A percentile compares a stretch with the other conserved stretches of the same genome.
Evolutionary conservation across 208 protist species (phyloP).

Genomic region (Leishmania mexicana): DNA sequence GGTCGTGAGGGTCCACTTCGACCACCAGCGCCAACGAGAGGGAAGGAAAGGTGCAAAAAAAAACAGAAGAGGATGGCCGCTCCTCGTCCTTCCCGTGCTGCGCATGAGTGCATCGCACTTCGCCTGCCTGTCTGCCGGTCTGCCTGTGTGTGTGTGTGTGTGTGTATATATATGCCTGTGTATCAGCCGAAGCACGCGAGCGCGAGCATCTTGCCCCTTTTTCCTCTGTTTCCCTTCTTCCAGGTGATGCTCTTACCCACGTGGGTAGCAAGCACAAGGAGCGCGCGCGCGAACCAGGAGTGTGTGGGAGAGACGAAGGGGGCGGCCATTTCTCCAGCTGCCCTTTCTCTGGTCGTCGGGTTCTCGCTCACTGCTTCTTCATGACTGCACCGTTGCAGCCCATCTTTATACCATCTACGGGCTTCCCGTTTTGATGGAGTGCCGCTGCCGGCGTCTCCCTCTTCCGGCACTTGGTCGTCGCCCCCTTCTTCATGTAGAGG

Average conservation of each 20-base stretch:
- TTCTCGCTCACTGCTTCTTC: conserved; percentile 6
- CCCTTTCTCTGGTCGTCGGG: not conserved
- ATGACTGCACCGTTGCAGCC: conserved; percentile 5
- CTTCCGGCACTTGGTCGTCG: conserved; percentile 8
- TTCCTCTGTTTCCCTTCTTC: not conserved
- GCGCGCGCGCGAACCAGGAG: not conserved
- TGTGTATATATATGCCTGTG: not conserved
- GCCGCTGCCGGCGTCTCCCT: not conserved
- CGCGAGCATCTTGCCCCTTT: not conserved
- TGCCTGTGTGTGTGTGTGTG: not conserved
- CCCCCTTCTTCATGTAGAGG: conserved; percentile 39
- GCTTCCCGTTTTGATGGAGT: not conserved
- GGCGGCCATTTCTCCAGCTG: not conserved
- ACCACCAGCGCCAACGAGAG: not conserved
- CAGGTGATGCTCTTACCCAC: not conserved
- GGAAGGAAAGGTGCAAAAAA: not conserved
- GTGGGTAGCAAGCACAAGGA: not conserved
- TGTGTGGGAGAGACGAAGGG: not conserved
- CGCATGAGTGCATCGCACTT: not conserved
- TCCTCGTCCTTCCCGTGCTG: not conserved
- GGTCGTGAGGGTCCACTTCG: not conserved
- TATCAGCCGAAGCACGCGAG: not conserved
- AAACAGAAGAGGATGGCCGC: not conserved
- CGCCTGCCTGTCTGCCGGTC: not conserved
- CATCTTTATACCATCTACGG: not conserved